phyloP scores from a whole-genome alignment of 164 flowering plant species.

The Berberis thunbergii region DNA sequence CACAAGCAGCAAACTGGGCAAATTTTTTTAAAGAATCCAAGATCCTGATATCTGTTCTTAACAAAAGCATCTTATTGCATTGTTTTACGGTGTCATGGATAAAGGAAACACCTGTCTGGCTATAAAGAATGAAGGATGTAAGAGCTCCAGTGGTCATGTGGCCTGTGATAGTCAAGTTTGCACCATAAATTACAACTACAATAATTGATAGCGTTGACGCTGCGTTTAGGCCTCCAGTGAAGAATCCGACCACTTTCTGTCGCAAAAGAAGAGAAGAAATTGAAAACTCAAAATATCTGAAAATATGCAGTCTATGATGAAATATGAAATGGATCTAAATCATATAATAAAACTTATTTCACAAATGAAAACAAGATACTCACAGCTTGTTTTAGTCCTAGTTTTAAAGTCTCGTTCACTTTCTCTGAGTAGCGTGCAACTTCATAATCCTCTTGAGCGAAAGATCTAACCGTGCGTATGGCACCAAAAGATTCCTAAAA shows the following conservation, averaged over 20 bases:
- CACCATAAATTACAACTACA: slow-evolving; percentile 88
- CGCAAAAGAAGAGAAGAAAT: slow-evolving; percentile 4
- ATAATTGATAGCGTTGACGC: slow-evolving; percentile 84
- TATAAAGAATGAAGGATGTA: slow-evolving; percentile 68
- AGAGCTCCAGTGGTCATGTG: slow-evolving; percentile 63
- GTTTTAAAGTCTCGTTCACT: slow-evolving; percentile 82
- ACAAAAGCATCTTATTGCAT: too few relatives aligned
- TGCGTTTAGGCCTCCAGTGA: slow-evolving; percentile 88
- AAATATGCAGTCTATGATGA: too few relatives aligned
- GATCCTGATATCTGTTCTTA: too few relatives aligned
- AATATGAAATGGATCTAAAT: too few relatives aligned
- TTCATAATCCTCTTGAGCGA: slow-evolving; percentile 84
- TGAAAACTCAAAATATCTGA: not conserved
- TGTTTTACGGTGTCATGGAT: not conserved
- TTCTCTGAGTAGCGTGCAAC: slow-evolving; percentile 67
- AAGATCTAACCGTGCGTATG: slow-evolving; percentile 89
- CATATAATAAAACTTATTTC: not conserved
- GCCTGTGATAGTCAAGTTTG: slow-evolving; percentile 72
- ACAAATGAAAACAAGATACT: slow-evolving; percentile 22
- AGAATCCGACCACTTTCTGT: slow-evolving; percentile 80
- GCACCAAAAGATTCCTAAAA: slow-evolving; percentile 95
- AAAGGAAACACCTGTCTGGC: slow-evolving; percentile 56
- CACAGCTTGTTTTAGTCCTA: slow-evolving; percentile 89
- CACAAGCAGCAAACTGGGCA: too few relatives aligned
- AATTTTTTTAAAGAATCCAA: too few relatives aligned